Percentiles rank a stretch among this genome's conserved stretches.
Evolutionary conservation across 768 basidiomycete species (phyloP).

Genomic region (Trametes coccinea): DNA sequence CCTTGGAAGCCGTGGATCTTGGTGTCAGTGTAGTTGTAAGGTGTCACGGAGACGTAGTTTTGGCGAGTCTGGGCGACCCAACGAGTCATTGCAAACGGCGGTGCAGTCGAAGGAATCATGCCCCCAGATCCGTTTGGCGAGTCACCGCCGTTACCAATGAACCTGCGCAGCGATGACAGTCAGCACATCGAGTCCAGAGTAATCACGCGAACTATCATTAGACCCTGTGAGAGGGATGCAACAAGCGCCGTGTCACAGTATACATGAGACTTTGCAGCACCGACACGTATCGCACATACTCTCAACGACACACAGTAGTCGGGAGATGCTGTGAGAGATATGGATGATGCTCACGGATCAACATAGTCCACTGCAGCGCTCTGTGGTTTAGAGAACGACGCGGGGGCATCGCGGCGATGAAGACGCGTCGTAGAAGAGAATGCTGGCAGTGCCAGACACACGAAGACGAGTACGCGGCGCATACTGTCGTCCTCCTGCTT

Average conservation of each 20-base stretch:
- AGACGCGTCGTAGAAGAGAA: background rate
- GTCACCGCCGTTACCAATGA: conserved; percentile 75
- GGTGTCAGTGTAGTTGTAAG: conserved; percentile 64
- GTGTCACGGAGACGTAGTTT: conserved; percentile 73
- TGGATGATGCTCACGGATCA: conserved; percentile 41
- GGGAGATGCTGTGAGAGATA: background rate
- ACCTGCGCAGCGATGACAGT: conserved; percentile 27
- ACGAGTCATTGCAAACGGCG: conserved; percentile 84
- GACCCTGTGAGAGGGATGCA: too few relatives aligned
- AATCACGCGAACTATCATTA: too few relatives aligned
- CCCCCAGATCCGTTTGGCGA: conserved; percentile 72
- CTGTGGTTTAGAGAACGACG: conserved; percentile 24
- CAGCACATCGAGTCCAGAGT: too few relatives aligned
- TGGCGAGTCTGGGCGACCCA: conserved; percentile 82
- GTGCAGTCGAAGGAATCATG: conserved; percentile 75
- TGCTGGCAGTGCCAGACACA: background rate
- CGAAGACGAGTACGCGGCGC: background rate
- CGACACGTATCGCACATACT: too few relatives aligned
- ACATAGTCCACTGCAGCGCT: conserved; percentile 47
- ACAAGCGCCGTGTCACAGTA: too few relatives aligned
- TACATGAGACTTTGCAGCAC: too few relatives aligned
- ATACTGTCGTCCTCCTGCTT: background rate
- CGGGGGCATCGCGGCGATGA: conserved; percentile 15
- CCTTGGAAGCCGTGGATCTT: conserved; percentile 69
- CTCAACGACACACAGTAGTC: too few relatives aligned